Percentiles rank a stretch among this genome's conserved stretches.
These are phyloP conservation scores for Saturnispora sanitii DNA, from an alignment of 805 yeast genomes.

Conservation along the genomic window DNA sequence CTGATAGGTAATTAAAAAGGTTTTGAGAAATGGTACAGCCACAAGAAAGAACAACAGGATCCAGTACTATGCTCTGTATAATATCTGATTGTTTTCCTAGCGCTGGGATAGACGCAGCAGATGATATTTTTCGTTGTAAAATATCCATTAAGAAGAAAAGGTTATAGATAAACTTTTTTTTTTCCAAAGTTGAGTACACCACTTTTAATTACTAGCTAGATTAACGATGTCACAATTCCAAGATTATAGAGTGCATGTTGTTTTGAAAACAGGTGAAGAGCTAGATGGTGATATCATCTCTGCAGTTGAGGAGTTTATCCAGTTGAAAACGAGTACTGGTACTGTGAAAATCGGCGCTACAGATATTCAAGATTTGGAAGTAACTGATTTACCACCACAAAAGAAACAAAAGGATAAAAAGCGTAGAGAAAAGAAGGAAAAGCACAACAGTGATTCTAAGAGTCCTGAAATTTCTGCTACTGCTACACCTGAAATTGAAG, in stretches of 20 bases:
- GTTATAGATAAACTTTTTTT: background rate
- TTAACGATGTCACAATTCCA: conserved; percentile 30
- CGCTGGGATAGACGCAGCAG: background rate
- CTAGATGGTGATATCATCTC: conserved; percentile 21
- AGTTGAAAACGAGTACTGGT: conserved; percentile 15
- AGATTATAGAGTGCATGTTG: conserved; percentile 38
- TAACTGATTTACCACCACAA: conserved; percentile 40
- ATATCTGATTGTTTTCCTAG: background rate
- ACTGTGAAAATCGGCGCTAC: conserved; percentile 22
- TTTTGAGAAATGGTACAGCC: conserved; percentile 32
- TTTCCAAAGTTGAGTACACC: background rate
- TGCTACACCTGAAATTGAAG: conserved; percentile 40
- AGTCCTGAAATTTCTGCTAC: conserved; percentile 10
- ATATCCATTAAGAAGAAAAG: background rate
- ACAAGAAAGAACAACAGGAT: conserved; percentile 28
- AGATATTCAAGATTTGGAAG: conserved; percentile 45
- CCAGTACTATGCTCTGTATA: conserved; percentile 15
- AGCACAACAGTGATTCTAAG: background rate
- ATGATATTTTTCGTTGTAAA: background rate
- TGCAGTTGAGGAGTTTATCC: conserved; percentile 17
- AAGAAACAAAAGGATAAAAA: conserved; percentile 13
- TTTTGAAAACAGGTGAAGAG: conserved; percentile 28
- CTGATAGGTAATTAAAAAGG: conserved; percentile 16
- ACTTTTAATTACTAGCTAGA: background rate
- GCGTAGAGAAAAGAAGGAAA: conserved; percentile 10